Conservation (phyloP, 148 eudicot species). For the Rhododendron simsii region DNA sequence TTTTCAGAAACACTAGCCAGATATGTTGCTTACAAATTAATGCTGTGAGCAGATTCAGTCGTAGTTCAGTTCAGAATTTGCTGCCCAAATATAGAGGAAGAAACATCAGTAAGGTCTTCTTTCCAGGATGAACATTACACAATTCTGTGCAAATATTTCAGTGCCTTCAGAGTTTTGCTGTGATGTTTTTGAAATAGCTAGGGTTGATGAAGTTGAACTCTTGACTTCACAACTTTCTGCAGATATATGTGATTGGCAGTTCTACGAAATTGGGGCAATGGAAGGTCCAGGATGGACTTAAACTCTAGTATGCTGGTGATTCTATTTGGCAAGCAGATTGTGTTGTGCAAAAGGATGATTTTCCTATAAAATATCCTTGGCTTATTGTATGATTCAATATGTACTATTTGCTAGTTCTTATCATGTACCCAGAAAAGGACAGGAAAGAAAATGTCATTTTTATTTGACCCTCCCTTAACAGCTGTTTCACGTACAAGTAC, state of each 20-base stretch:
- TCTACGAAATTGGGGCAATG: constrained; percentile 70
- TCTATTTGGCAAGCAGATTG: constrained; percentile 81
- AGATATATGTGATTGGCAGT: constrained; percentile 87
- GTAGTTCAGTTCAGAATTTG: constrained; percentile 74
- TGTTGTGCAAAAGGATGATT: constrained; percentile 59
- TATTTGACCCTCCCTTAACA: constrained; percentile 42
- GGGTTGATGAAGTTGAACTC: not conserved
- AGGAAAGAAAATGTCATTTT: not conserved
- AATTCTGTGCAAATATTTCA: not conserved
- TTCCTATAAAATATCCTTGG: constrained; percentile 92
- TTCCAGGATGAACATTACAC: constrained; percentile 6
- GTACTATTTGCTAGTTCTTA: not conserved
- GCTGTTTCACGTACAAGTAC: constrained; percentile 67
- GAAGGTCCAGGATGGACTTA: constrained; percentile 68
- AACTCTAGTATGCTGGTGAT: constrained; percentile 76
- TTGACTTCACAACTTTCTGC: constrained; percentile 14
- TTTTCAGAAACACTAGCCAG: not conserved
- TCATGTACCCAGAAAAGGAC: too few relatives aligned
- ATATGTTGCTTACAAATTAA: not conserved
- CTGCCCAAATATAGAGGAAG: constrained; percentile 81
- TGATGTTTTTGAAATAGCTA: not conserved
- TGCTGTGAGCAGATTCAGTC: constrained; percentile 54
- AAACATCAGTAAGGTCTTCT: constrained; percentile 52
- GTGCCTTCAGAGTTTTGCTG: not conserved
- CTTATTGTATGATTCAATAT: not conserved